A percentile compares a stretch with the other conserved stretches of the same genome.
These are phyloP conservation scores for Macadamia tetraphylla DNA, from an alignment of 164 flowering plant species.

Conservation along the genomic window DNA sequence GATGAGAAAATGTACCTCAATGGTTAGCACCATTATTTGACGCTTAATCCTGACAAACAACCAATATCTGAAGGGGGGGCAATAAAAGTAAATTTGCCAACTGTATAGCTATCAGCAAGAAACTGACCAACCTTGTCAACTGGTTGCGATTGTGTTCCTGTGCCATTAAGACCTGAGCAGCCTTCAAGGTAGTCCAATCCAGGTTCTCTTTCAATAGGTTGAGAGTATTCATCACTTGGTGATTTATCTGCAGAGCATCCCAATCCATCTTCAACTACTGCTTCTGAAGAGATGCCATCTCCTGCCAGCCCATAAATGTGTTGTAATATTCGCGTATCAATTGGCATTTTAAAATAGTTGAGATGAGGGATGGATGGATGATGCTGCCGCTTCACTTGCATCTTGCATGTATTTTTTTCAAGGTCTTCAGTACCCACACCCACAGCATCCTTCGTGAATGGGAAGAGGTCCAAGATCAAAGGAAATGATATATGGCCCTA, in stretches of 20 bases:
- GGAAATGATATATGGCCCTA: slow-evolving; percentile 88
- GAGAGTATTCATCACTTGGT: slow-evolving; percentile 7
- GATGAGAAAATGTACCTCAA: not conserved
- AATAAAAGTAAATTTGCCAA: not conserved
- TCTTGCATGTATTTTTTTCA: slow-evolving; percentile 19
- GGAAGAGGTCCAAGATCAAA: slow-evolving; percentile 46
- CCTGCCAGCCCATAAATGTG: slow-evolving; percentile 12
- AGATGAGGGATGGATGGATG: slow-evolving; percentile 15
- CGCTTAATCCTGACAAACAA: not conserved
- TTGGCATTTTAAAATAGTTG: slow-evolving; percentile 17
- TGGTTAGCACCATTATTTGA: not conserved
- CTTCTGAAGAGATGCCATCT: slow-evolving; percentile 13
- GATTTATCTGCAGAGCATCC: slow-evolving; percentile 1
- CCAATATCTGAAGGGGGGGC: not conserved
- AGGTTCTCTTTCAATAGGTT: slow-evolving; percentile 15
- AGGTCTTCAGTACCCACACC: slow-evolving; percentile 28
- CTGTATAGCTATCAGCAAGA: not conserved
- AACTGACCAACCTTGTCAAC: slow-evolving; percentile 31
- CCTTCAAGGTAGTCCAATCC: slow-evolving; percentile 8
- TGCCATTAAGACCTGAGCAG: slow-evolving; percentile 8
- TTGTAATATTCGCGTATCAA: slow-evolving; percentile 16
- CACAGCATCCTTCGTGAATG: slow-evolving; percentile 41
- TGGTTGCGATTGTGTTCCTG: slow-evolving; percentile 5
- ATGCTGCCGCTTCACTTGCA: slow-evolving; percentile 17
- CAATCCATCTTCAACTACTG: slow-evolving; percentile 10